Conservation (phyloP, 2,329 filamentous ascomycete species). For the Aschersonia sp. region DNA sequence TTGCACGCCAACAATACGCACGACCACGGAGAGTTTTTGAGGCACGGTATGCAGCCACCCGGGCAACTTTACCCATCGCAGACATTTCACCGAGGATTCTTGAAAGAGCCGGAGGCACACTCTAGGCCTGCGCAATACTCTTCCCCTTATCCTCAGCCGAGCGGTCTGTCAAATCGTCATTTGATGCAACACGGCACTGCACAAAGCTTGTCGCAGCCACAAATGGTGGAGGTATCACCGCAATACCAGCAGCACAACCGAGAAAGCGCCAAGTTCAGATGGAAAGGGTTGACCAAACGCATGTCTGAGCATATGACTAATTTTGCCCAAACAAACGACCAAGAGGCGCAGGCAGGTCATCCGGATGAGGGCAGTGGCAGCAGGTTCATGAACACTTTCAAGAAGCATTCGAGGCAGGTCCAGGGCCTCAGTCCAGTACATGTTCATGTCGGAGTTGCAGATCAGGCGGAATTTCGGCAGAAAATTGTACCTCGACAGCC, state of each 20-base stretch:
- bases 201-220: background rate
- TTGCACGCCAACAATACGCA: no score
- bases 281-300: slow-evolving; percentile 18
- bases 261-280: slow-evolving; percentile 10
- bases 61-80: no score
- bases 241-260: background rate
- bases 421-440: background rate
- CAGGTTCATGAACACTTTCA: slow-evolving; percentile 18
- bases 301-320: slow-evolving; percentile 15
- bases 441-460: background rate
- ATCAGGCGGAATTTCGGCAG: background rate
- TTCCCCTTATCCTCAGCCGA: background rate
- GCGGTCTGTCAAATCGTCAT: background rate
- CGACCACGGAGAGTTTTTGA: no score
- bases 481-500: background rate
- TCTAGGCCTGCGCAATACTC: no score
- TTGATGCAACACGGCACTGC: background rate
- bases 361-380: slow-evolving; percentile 10
- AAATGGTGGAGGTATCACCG: background rate
- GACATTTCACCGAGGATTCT: no score
- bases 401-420: slow-evolving; percentile 14
- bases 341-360: slow-evolving; percentile 5
- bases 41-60: no score
- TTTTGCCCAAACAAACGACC: slow-evolving; percentile 1
- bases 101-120: no score